Evolutionary conservation across 352 stramenopile species (phyloP).

Genomic region (Globisporangium acanthophoron): DNA sequence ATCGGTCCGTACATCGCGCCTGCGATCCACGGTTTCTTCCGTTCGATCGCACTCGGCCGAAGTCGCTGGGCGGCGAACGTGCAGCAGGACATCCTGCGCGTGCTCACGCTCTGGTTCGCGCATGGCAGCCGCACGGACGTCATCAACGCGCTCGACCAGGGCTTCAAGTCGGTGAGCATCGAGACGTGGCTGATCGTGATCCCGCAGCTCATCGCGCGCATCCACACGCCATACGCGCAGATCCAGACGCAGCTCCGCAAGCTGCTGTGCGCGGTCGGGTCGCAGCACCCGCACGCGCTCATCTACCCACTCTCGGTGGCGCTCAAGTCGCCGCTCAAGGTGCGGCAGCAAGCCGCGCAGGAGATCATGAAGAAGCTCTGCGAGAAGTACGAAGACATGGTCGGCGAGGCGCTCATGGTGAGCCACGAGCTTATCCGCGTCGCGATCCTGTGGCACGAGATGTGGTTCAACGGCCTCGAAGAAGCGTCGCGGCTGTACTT

Average conservation of each 20-base stretch:
- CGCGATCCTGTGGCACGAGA: slow-evolving; percentile 98
- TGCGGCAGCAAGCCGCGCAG: slow-evolving; percentile 89
- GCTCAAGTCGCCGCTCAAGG: slow-evolving; percentile 91
- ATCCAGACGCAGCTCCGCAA: slow-evolving; percentile 84
- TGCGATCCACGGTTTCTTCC: slow-evolving; percentile 91
- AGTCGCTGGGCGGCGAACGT: slow-evolving; percentile 95
- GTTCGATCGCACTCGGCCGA: slow-evolving; percentile 92
- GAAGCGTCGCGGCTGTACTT: slow-evolving; percentile 97
- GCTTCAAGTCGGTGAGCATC: slow-evolving; percentile 91
- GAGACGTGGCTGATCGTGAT: slow-evolving; percentile 99
- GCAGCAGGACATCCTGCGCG: slow-evolving; percentile 97
- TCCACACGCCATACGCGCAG: slow-evolving; percentile 56
- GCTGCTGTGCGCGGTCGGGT: slow-evolving; percentile 85
- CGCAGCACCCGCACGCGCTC: slow-evolving; percentile 96
- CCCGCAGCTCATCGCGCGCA: slow-evolving; percentile 93
- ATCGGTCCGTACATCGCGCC: slow-evolving; percentile 60
- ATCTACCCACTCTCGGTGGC: slow-evolving; percentile 98
- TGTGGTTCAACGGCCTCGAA: slow-evolving; percentile 98
- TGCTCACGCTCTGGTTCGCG: slow-evolving; percentile 98
- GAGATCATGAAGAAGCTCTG: slow-evolving; percentile 94
- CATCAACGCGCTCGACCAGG: slow-evolving; percentile 55
- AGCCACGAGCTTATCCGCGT: slow-evolving; percentile 97
- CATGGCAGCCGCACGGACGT: slow-evolving; percentile 93
- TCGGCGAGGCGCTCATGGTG: slow-evolving; percentile 94
- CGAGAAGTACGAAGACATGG: slow-evolving; percentile 90